phyloP scores from a whole-genome alignment of 805 yeast genomes.

The Myxozyma sirexii region DNA sequence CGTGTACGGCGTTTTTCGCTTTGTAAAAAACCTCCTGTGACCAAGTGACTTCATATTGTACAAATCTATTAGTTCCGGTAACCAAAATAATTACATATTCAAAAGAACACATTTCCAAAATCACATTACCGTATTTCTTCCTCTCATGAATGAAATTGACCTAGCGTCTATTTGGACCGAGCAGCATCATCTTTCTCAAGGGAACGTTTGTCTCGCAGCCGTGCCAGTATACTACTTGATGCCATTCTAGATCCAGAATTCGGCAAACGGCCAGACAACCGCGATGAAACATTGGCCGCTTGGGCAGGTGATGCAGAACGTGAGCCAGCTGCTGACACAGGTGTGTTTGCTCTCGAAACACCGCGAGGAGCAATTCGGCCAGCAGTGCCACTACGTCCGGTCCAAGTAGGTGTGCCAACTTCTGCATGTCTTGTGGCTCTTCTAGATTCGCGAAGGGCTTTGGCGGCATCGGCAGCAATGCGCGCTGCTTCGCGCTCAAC shows the following conservation, averaged over 20 bases:
- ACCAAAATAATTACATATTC: too few species aligned
- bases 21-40: too few species aligned
- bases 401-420: conserved; percentile 93
- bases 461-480: conserved; percentile 64
- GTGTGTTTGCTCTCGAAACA: neutral
- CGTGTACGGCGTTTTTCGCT: too few species aligned
- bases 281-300: neutral
- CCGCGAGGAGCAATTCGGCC: conserved; percentile 14
- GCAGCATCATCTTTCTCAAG: neutral
- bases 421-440: conserved; percentile 49
- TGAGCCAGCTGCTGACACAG: neutral
- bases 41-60: too few species aligned
- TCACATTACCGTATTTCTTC: too few species aligned
- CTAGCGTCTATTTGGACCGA: neutral
- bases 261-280: neutral
- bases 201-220: neutral
- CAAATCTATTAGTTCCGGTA: too few species aligned
- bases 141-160: too few species aligned
- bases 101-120: too few species aligned
- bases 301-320: neutral
- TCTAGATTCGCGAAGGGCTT: conserved; percentile 61
- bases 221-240: conserved; percentile 4
- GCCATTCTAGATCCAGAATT: neutral
- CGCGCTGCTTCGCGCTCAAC: conserved; percentile 66
- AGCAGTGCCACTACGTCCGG: conserved; percentile 78